phyloP scores from a whole-genome alignment of 2,329 filamentous ascomycete species.

The Pseudopithomyces maydicus region DNA sequence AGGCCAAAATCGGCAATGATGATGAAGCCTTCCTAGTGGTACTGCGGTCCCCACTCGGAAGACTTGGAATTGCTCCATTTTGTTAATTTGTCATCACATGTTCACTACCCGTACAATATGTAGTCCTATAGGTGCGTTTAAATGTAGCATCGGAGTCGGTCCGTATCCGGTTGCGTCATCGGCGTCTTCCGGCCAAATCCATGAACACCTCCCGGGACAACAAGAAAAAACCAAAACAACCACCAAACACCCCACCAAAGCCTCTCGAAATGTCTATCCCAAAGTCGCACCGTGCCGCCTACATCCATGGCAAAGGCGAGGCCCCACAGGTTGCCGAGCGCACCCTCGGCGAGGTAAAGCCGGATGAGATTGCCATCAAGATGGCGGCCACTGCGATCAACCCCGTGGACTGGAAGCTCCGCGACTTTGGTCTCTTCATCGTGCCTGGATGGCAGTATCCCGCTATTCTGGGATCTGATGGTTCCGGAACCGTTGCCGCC shows the following conservation, averaged over 20 bases:
- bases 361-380: constrained; percentile 53
- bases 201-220: too few species aligned
- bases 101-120: too few species aligned
- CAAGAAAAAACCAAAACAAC: too few species aligned
- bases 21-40: too few species aligned
- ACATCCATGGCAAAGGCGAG: not conserved
- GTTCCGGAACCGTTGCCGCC: constrained; percentile 51
- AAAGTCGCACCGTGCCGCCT: not conserved
- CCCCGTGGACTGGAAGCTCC: constrained; percentile 52
- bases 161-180: too few species aligned
- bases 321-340: constrained; percentile 26
- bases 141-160: too few species aligned
- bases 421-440: constrained; percentile 48
- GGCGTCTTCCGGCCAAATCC: too few species aligned
- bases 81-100: too few species aligned
- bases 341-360: constrained; percentile 52
- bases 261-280: not conserved
- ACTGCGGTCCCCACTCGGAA: too few species aligned
- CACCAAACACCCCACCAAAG: not conserved
- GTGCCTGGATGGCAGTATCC: constrained; percentile 46
- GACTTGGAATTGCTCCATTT: too few species aligned
- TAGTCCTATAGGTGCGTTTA: too few species aligned
- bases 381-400: constrained; percentile 58
- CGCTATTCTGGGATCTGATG: constrained; percentile 51
- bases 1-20: too few species aligned